A percentile compares a stretch with the other conserved stretches of the same genome.
These are phyloP conservation scores for Neoscytalidium dimidiatum DNA, from an alignment of 2,329 filamentous ascomycete species.

Conservation along the genomic window DNA sequence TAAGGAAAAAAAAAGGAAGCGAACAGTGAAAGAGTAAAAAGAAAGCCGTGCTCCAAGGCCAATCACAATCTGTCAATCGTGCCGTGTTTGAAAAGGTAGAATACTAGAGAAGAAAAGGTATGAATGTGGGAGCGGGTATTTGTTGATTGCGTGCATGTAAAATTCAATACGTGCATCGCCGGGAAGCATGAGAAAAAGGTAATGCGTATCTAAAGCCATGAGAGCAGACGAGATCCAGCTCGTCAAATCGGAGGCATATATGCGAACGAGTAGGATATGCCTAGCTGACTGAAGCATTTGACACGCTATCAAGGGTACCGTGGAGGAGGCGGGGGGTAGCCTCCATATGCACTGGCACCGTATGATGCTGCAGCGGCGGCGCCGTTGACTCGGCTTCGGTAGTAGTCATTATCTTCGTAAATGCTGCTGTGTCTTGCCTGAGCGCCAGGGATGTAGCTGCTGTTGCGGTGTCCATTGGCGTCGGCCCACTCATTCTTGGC, in stretches of 20 bases:
- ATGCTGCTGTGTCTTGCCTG: constrained; percentile 11
- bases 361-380: not conserved
- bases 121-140: constrained; percentile 13
- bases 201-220: not conserved
- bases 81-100: not conserved
- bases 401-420: constrained; percentile 11
- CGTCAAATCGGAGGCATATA: not conserved
- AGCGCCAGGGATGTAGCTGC: not conserved
- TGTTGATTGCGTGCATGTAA: not conserved
- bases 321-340: constrained; percentile 15
- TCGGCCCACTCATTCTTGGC: constrained; percentile 31
- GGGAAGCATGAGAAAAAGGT: not conserved
- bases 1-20: not conserved
- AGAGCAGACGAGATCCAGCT: constrained; percentile 11
- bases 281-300: not conserved
- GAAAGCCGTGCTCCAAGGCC: constrained; percentile 8
- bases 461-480: not conserved
- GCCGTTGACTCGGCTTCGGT: not conserved
- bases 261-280: not conserved
- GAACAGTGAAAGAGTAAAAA: not conserved
- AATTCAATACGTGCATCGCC: not conserved
- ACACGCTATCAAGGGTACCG: constrained; percentile 3
- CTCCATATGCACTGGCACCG: not conserved
- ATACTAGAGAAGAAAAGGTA: not conserved
- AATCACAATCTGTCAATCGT: not conserved